phyloP scores from a whole-genome alignment of 495 filamentous ascomycete species.

The Penicillium bovifimosum region DNA sequence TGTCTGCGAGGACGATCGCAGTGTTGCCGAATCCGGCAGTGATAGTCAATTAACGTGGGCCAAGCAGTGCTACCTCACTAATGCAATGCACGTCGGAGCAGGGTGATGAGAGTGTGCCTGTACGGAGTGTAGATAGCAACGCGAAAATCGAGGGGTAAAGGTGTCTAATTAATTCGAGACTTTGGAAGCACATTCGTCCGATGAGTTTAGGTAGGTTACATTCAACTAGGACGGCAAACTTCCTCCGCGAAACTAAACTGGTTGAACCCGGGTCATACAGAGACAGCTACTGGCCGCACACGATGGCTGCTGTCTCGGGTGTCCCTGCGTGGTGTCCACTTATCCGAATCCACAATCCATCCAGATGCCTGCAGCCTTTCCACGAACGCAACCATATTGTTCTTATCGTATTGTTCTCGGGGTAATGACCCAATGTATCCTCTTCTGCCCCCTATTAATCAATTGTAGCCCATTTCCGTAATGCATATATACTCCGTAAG shows the following conservation, averaged over 20 bases:
- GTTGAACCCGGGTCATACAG: neutral
- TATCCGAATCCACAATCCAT: neutral
- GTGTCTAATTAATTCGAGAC: neutral
- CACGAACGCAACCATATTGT: conserved; percentile 25
- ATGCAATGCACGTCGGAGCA: conserved; percentile 1
- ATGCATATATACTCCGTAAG: conserved; percentile 3
- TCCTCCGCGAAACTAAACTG: neutral
- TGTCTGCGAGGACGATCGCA: neutral
- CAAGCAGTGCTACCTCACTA: neutral
- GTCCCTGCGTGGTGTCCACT: neutral
- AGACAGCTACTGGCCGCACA: neutral
- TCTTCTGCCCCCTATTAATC: neutral
- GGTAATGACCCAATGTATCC: neutral
- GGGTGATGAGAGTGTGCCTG: neutral
- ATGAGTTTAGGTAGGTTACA: neutral
- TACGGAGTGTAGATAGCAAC: neutral
- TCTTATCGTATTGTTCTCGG: conserved; percentile 16
- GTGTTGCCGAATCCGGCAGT: neutral
- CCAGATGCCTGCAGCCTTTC: conserved; percentile 9
- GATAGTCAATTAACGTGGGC: neutral
- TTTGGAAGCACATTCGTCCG: neutral
- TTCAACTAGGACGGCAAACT: neutral
- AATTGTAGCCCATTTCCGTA: neutral
- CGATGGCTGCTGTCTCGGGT: neutral
- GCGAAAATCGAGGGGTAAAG: neutral